phyloP scores from a whole-genome alignment of 768 basidiomycete species.

The Naganishia randhawae region DNA sequence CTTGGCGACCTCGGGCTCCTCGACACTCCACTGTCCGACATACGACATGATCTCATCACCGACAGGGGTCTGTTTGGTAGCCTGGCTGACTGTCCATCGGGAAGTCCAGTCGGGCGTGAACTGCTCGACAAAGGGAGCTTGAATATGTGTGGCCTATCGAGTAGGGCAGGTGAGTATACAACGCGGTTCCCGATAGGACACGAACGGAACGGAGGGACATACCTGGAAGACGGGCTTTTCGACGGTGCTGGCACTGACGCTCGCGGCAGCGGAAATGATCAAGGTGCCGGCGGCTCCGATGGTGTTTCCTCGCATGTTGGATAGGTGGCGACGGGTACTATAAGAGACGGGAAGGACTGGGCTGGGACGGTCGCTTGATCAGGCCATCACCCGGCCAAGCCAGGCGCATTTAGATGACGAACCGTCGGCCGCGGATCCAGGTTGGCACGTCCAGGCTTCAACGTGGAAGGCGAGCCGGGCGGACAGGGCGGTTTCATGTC shows the following conservation, averaged over 20 bases:
- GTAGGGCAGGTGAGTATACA: conserved; percentile 49
- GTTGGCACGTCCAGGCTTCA: too few relatives aligned
- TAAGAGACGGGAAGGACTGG: too few relatives aligned
- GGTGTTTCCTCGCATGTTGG: conserved; percentile 26
- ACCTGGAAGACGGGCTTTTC: conserved; percentile 31
- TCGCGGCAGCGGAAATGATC: conserved; percentile 65
- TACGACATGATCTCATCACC: conserved; percentile 95
- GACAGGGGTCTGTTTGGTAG: conserved; percentile 95
- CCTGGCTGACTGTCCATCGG: conserved; percentile 94
- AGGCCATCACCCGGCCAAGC: too few relatives aligned
- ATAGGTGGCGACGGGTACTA: not conserved
- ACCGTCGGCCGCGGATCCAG: too few relatives aligned
- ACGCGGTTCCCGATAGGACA: conserved; percentile 53
- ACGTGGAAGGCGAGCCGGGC: too few relatives aligned
- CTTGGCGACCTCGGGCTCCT: conserved; percentile 68
- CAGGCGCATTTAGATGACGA: too few relatives aligned
- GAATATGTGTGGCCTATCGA: conserved; percentile 68
- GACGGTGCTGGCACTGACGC: conserved; percentile 53
- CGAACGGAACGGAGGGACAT: not conserved
- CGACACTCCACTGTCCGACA: conserved; percentile 95
- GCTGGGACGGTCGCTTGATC: too few relatives aligned
- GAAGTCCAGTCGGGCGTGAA: conserved; percentile 82
- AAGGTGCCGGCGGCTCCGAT: conserved; percentile 49
- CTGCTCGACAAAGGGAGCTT: conserved; percentile 91
- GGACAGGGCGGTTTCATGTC: too few relatives aligned